Evolutionary conservation across 2,329 filamentous ascomycete species (phyloP).

Genomic region (Claviceps maximensis): DNA sequence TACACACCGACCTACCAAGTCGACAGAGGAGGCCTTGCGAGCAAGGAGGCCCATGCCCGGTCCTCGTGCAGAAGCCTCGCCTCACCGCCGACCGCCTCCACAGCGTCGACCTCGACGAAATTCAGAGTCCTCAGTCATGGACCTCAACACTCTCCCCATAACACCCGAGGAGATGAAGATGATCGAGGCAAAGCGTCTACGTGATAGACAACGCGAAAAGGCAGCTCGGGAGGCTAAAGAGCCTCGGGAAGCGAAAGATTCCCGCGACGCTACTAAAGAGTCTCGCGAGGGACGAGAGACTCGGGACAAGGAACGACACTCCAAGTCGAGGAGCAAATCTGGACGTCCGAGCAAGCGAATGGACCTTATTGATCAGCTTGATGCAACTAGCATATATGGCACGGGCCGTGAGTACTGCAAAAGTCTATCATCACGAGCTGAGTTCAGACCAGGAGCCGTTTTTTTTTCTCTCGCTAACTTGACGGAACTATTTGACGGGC

Average conservation of each 20-base stretch:
- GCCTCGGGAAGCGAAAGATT: conserved; percentile 20
- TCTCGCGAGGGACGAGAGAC: conserved; percentile 33
- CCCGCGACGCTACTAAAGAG: too few relatives aligned
- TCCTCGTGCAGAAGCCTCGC: conserved; percentile 19
- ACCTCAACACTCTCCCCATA: conserved; percentile 40
- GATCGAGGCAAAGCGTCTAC: conserved; percentile 22
- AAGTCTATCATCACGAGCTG: background rate
- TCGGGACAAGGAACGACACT: conserved; percentile 23
- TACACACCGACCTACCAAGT: conserved; percentile 47
- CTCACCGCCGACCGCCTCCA: conserved; percentile 20
- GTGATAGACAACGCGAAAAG: conserved; percentile 12
- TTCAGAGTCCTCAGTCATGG: conserved; percentile 64
- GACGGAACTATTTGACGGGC: background rate
- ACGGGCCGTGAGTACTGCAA: conserved; percentile 57
- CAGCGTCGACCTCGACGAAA: conserved; percentile 53
- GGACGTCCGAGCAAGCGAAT: conserved; percentile 41
- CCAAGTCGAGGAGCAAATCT: conserved; percentile 33
- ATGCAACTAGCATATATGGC: conserved; percentile 92
- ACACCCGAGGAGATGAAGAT: conserved; percentile 38
- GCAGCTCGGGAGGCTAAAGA: conserved; percentile 9
- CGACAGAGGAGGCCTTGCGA: conserved; percentile 51
- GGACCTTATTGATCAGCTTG: conserved; percentile 91
- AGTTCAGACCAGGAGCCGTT: background rate
- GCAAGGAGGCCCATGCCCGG: conserved; percentile 26
- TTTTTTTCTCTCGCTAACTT: background rate